Percentiles rank a stretch among this genome's conserved stretches.
These are phyloP conservation scores for Geotrichum carabidarum DNA, from an alignment of 1,139 yeast genomes.

Conservation along the genomic window DNA sequence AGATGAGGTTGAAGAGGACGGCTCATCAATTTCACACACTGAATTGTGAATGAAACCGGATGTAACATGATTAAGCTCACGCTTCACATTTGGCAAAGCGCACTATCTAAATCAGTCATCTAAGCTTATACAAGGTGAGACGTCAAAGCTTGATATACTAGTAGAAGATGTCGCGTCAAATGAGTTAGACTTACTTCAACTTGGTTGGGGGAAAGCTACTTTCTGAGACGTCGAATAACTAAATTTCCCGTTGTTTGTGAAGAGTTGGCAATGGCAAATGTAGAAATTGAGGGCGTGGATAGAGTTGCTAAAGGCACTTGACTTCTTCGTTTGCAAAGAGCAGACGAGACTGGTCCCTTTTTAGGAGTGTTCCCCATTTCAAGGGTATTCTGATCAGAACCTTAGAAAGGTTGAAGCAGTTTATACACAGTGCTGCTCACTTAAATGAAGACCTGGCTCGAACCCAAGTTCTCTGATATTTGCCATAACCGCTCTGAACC, in stretches of 20 bases:
- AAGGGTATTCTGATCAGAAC: conserved; percentile 49
- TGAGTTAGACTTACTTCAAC: neutral
- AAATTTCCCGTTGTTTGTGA: conserved; percentile 12
- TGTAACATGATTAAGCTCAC: neutral
- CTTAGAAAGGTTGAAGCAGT: conserved; percentile 58
- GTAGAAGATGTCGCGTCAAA: conserved; percentile 6
- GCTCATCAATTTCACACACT: conserved; percentile 26
- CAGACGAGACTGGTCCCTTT: conserved; percentile 44
- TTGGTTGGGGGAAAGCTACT: conserved; percentile 9
- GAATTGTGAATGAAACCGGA: conserved; percentile 27
- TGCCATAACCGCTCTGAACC: conserved; percentile 93
- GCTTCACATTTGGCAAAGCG: conserved; percentile 1
- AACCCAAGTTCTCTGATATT: conserved; percentile 93
- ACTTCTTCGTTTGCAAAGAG: conserved; percentile 34
- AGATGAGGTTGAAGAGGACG: conserved; percentile 24
- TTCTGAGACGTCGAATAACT: conserved; percentile 12
- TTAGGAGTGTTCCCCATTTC: conserved; percentile 60
- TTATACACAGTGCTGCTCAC: conserved; percentile 64
- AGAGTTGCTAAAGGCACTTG: conserved; percentile 20
- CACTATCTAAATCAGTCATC: conserved; percentile 15
- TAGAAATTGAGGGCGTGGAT: conserved; percentile 13
- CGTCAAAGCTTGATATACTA: neutral
- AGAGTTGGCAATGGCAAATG: conserved; percentile 11
- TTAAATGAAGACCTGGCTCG: conserved; percentile 53
- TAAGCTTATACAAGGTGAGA: conserved; percentile 8